Conservation (phyloP, 2,329 filamentous ascomycete species). For the Colletotrichum spaethianum region DNA sequence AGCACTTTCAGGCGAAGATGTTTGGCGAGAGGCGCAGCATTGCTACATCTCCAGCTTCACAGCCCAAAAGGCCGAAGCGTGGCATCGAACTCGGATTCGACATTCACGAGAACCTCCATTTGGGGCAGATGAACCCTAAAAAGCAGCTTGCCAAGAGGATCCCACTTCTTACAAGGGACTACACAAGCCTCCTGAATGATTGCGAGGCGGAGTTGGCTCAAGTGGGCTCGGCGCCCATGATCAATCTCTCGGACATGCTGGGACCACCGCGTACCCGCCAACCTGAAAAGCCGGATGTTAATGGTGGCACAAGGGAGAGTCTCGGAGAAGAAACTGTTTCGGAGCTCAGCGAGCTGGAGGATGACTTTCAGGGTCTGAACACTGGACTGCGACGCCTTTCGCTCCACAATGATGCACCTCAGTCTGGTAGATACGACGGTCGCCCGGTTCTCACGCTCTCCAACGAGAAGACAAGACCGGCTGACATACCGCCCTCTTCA, state of each 20-base stretch:
- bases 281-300: constrained; percentile 28
- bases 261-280: constrained; percentile 34
- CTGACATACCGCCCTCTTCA: constrained; percentile 2
- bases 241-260: constrained; percentile 45
- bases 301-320: constrained; percentile 35
- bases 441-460: constrained; percentile 19
- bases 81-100: constrained; percentile 69
- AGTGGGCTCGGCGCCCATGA: constrained; percentile 44
- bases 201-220: constrained; percentile 58
- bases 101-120: constrained; percentile 63
- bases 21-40: constrained; percentile 51
- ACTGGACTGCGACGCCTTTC: constrained; percentile 21
- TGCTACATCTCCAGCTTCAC: constrained; percentile 45
- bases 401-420: constrained; percentile 6
- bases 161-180: constrained; percentile 55
- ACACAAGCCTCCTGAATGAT: constrained; percentile 57
- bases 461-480: constrained; percentile 17
- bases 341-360: constrained; percentile 68
- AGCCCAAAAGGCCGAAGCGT: constrained; percentile 48
- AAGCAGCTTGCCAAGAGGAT: constrained; percentile 45
- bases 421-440: neutral
- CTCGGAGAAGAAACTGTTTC: constrained; percentile 56
- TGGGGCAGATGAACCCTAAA: constrained; percentile 52
- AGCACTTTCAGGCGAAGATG: constrained; percentile 71
- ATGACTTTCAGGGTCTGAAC: constrained; percentile 51